Evolutionary conservation across 768 basidiomycete species (phyloP).

Genomic region (Daedalea quercina): DNA sequence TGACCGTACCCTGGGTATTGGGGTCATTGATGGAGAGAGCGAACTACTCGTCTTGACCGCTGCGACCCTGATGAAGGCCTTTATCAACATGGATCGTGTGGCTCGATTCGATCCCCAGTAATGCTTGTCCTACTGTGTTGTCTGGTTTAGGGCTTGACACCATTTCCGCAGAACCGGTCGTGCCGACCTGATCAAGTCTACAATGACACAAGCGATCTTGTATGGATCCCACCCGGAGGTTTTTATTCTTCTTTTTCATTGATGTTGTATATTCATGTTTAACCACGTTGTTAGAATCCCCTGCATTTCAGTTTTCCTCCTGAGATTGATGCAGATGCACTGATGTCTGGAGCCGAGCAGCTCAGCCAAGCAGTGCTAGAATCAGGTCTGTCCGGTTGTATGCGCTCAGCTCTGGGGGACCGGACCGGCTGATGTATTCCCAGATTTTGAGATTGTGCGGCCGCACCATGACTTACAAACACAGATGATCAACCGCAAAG

Average conservation of each 20-base stretch:
- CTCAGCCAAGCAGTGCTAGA: conserved; percentile 64
- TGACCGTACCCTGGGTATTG: conserved; percentile 68
- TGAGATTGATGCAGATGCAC: conserved; percentile 67
- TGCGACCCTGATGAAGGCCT: conserved; percentile 61
- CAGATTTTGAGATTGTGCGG: conserved; percentile 62
- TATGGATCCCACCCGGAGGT: conserved; percentile 67
- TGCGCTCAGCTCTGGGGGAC: no score
- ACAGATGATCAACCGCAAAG: conserved; percentile 69
- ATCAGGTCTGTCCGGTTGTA: conserved; percentile 45
- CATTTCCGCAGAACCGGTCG: conserved; percentile 45
- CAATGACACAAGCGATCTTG: conserved; percentile 77
- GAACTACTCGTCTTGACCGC: conserved; percentile 58
- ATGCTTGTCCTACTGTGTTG: conserved; percentile 17
- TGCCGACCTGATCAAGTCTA: conserved; percentile 66
- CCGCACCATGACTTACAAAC: conserved; percentile 75
- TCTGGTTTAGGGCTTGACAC: background rate
- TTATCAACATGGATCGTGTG: conserved; percentile 56
- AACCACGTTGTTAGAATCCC: conserved; percentile 47
- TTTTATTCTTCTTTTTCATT: conserved; percentile 11
- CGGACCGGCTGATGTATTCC: no score
- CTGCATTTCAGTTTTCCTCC: conserved; percentile 77
- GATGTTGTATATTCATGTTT: background rate
- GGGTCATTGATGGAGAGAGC: conserved; percentile 44
- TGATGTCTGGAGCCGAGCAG: conserved; percentile 76
- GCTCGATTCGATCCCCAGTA: conserved; percentile 58